Evolutionary conservation across 2,329 filamentous ascomycete genomes (phyloP).

Genomic region (Aspergillus sp.): DNA sequence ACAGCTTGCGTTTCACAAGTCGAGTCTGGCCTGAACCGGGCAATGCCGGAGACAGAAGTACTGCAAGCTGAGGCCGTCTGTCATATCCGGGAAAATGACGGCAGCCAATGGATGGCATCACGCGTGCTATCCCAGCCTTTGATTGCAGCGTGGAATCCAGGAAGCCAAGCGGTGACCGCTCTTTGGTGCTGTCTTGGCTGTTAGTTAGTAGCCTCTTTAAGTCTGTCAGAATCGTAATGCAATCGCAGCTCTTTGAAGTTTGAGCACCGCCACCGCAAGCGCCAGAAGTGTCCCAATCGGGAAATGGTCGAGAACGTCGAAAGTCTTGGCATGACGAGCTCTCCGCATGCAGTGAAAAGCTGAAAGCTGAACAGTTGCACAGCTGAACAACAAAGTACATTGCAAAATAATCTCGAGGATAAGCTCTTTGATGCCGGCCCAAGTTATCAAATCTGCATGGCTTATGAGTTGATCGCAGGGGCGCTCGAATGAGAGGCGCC

Average conservation of each 20-base stretch:
- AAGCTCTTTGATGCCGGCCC: background rate
- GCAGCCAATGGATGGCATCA: conserved; percentile 6
- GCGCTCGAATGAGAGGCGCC: background rate
- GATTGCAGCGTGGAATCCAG: conserved; percentile 5
- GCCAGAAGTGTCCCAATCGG: too few relatives aligned
- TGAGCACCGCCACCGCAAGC: too few relatives aligned
- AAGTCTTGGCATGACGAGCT: too few relatives aligned
- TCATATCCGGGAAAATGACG: background rate
- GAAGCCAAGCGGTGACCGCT: conserved; percentile 9
- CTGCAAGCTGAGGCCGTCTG: background rate
- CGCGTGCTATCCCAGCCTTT: background rate
- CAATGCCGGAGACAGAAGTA: background rate
- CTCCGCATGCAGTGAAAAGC: too few relatives aligned
- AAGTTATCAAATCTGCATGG: background rate
- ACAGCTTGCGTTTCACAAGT: too few relatives aligned
- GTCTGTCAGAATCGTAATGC: too few relatives aligned
- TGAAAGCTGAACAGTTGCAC: too few relatives aligned
- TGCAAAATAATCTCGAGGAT: too few relatives aligned
- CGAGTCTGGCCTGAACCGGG: background rate
- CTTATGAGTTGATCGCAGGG: background rate
- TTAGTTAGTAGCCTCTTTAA: background rate
- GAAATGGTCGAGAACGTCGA: too few relatives aligned
- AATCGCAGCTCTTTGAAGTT: too few relatives aligned
- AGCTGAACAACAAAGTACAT: too few relatives aligned
- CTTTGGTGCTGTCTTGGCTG: background rate